phyloP scores from a whole-genome alignment of 192 early-diverging fungal genomes.

The Podila epicladia region DNA sequence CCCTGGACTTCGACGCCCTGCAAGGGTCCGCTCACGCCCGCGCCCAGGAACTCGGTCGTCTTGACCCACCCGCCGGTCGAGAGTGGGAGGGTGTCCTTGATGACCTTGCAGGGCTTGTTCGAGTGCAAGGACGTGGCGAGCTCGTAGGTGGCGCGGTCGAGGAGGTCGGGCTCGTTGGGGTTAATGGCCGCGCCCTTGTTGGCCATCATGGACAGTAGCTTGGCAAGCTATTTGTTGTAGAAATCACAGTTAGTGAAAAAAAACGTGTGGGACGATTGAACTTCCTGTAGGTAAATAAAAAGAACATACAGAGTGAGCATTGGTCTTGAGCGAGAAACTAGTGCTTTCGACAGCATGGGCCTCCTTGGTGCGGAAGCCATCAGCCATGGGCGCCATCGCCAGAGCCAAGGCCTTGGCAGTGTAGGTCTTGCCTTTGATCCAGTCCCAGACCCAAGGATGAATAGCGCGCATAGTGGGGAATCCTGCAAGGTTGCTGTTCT shows the following conservation, averaged over 20 bases:
- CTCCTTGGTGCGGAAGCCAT: slow-evolving; percentile 22
- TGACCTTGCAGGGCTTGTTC: slow-evolving; percentile 17
- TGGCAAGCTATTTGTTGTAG: slow-evolving; percentile 53
- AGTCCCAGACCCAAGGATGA: slow-evolving; percentile 14
- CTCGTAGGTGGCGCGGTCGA: slow-evolving; percentile 26
- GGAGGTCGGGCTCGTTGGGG: slow-evolving; percentile 45
- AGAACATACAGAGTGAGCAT: slow-evolving; percentile 46
- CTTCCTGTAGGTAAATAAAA: not conserved
- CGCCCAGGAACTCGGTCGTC: slow-evolving; percentile 24
- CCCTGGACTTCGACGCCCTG: slow-evolving; percentile 57
- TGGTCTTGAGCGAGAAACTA: slow-evolving; percentile 44
- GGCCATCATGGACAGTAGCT: slow-evolving; percentile 69
- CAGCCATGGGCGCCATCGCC: slow-evolving; percentile 17
- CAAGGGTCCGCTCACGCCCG: slow-evolving; percentile 33
- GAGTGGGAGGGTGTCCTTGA: slow-evolving; percentile 20
- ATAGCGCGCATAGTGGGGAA: slow-evolving; percentile 5
- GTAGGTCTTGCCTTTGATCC: not conserved
- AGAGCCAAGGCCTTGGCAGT: not conserved
- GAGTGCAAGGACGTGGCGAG: slow-evolving; percentile 28
- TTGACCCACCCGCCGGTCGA: slow-evolving; percentile 26
- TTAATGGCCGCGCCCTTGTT: slow-evolving; percentile 55
- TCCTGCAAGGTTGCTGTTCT: slow-evolving; percentile 19
- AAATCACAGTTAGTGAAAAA: not conserved
- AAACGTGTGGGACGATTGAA: not conserved
- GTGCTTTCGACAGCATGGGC: slow-evolving; percentile 34